These are phyloP conservation scores for Exutisphaerella laricina DNA, from an alignment of 2,329 filamentous ascomycete genomes.

Conservation along the genomic window DNA sequence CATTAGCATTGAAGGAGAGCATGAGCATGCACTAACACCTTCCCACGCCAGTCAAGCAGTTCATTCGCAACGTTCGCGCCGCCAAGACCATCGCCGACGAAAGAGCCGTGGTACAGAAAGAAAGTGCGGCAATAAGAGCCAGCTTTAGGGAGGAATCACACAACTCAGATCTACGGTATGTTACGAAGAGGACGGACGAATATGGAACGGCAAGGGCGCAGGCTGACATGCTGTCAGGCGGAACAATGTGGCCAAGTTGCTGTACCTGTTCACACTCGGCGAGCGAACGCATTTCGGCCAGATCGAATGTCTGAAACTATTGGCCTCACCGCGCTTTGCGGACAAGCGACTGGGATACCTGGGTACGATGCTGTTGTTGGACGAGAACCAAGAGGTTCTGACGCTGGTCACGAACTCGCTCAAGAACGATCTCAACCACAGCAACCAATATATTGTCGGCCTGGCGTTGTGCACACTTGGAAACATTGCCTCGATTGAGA, in stretches of 20 bases:
- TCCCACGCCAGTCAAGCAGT: slow-evolving; percentile 99
- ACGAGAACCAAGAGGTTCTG: slow-evolving; percentile 97
- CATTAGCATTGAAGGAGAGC: no score
- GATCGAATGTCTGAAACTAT: slow-evolving; percentile 96
- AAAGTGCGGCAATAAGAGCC: slow-evolving; percentile 93
- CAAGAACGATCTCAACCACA: slow-evolving; percentile 95
- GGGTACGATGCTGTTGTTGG: slow-evolving; percentile 89
- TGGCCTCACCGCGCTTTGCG: slow-evolving; percentile 93
- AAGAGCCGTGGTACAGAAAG: slow-evolving; percentile 95
- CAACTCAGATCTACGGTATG: slow-evolving; percentile 82
- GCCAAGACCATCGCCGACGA: slow-evolving; percentile 99
- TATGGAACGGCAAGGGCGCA: slow-evolving; percentile 4
- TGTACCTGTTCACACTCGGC: slow-evolving; percentile 96
- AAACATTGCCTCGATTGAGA: slow-evolving; percentile 96
- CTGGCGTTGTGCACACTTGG: slow-evolving; percentile 92
- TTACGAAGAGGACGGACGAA: background rate
- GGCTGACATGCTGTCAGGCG: slow-evolving; percentile 59
- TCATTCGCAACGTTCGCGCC: slow-evolving; percentile 97
- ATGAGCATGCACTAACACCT: no score
- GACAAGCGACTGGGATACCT: slow-evolving; percentile 95
- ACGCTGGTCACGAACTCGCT: slow-evolving; percentile 96
- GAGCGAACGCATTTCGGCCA: slow-evolving; percentile 98
- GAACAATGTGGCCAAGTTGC: slow-evolving; percentile 97
- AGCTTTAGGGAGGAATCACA: slow-evolving; percentile 97
- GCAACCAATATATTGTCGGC: slow-evolving; percentile 97